These are phyloP conservation scores for Epichloe elymi DNA, from an alignment of 2,329 filamentous ascomycete genomes.

Conservation along the genomic window DNA sequence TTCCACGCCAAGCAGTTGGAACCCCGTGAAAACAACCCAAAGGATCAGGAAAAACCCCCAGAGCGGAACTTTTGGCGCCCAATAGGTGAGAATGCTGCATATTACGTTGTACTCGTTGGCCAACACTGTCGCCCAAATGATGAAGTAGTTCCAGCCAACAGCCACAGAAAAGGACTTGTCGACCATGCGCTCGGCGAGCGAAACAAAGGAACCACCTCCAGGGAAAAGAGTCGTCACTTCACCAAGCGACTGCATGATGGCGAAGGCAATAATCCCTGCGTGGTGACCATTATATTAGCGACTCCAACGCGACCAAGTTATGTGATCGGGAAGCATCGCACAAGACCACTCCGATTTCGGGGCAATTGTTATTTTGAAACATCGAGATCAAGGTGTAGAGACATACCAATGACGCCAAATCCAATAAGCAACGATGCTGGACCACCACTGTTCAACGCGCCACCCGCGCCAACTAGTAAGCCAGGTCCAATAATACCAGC, in stretches of 20 bases:
- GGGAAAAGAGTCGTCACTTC: slow-evolving; percentile 64
- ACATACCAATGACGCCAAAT: slow-evolving; percentile 50
- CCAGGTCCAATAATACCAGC: slow-evolving; percentile 56
- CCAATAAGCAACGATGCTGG: slow-evolving; percentile 62
- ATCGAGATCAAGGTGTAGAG: too few relatives aligned
- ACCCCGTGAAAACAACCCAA: slow-evolving; percentile 54
- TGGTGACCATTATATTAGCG: neutral
- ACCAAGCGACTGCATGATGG: slow-evolving; percentile 60
- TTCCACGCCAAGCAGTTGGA: slow-evolving; percentile 60
- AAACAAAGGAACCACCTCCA: slow-evolving; percentile 58
- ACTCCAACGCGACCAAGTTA: neutral
- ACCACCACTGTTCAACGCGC: slow-evolving; percentile 54
- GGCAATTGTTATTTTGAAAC: neutral
- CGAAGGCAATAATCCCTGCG: slow-evolving; percentile 45
- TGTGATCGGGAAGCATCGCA: neutral
- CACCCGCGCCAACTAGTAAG: slow-evolving; percentile 57
- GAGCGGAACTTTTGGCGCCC: slow-evolving; percentile 45
- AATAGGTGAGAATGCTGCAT: slow-evolving; percentile 52
- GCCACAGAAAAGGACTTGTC: slow-evolving; percentile 57
- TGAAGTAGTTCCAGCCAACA: slow-evolving; percentile 60
- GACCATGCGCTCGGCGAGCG: slow-evolving; percentile 55
- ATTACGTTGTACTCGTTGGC: slow-evolving; percentile 62
- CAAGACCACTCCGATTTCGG: neutral
- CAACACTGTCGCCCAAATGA: slow-evolving; percentile 53
- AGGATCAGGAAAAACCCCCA: slow-evolving; percentile 66